These are phyloP conservation scores for Ricinus communis DNA, from an alignment of 345 rosid genomes.

Conservation along the genomic window DNA sequence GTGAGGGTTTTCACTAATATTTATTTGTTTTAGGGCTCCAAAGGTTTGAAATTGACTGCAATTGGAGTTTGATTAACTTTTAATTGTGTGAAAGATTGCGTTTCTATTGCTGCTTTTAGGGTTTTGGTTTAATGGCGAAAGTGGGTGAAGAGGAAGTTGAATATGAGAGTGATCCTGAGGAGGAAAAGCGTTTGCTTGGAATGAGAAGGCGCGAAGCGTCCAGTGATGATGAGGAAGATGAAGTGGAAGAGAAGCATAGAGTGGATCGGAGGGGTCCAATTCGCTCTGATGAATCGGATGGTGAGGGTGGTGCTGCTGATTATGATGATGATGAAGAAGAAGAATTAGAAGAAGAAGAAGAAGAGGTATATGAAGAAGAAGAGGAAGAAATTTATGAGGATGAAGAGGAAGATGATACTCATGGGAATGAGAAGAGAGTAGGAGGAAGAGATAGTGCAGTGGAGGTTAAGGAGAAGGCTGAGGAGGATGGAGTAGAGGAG, in stretches of 20 bases:
- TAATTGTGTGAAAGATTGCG: background rate
- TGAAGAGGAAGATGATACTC: slow-evolving; percentile 37
- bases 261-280: slow-evolving; percentile 41
- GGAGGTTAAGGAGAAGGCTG: slow-evolving; percentile 26
- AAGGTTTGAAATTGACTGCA: background rate
- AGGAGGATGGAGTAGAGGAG: slow-evolving; percentile 30
- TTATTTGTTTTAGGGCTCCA: background rate
- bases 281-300: slow-evolving; percentile 71
- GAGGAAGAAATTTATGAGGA: slow-evolving; percentile 40
- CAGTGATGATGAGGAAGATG: slow-evolving; percentile 88
- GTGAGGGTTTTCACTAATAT: background rate
- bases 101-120: background rate
- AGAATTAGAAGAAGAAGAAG: slow-evolving; percentile 27
- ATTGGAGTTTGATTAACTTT: background rate
- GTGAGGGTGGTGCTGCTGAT: slow-evolving; percentile 60
- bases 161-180: slow-evolving; percentile 93
- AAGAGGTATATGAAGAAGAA: slow-evolving; percentile 35
- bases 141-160: slow-evolving; percentile 52
- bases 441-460: slow-evolving; percentile 4
- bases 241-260: slow-evolving; percentile 24
- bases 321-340: slow-evolving; percentile 55
- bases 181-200: slow-evolving; percentile 58
- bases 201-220: slow-evolving; percentile 75
- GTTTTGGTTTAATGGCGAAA: slow-evolving; percentile 45
- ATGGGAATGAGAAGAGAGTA: slow-evolving; percentile 36